Conservation (phyloP, 148 eudicot species). For the Arctostaphylos glauca region DNA sequence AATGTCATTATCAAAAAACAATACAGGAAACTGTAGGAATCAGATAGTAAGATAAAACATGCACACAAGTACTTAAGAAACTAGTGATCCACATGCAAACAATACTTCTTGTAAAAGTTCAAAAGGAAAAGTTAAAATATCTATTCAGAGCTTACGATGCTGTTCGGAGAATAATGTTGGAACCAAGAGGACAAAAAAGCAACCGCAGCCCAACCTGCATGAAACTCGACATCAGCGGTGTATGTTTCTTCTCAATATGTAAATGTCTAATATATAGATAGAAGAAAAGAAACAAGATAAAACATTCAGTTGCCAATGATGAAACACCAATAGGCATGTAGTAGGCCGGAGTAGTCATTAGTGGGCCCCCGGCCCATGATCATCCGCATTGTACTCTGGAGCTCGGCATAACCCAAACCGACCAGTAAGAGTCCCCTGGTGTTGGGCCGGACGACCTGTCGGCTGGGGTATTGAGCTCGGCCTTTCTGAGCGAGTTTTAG, state of each 20-base stretch:
- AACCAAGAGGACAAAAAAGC: slow-evolving; percentile 72
- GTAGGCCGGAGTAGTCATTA: no score
- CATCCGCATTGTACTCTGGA: no score
- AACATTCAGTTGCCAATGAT: not conserved
- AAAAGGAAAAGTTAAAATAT: not conserved
- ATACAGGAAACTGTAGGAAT: not conserved
- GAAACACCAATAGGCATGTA: not conserved
- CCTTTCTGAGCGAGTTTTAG: no score
- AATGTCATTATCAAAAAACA: not conserved
- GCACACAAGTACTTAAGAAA: not conserved
- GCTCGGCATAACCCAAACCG: no score
- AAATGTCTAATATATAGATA: not conserved
- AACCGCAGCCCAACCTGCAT: slow-evolving; percentile 78
- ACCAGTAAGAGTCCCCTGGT: no score
- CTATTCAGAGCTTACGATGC: slow-evolving; percentile 55
- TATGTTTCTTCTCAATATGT: not conserved
- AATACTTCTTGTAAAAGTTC: not conserved
- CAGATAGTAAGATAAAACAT: not conserved
- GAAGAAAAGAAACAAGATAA: not conserved
- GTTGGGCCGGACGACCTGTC: no score
- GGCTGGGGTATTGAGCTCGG: no score
- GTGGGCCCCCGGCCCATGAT: no score
- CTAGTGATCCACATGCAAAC: not conserved
- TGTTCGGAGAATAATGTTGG: slow-evolving; percentile 75
- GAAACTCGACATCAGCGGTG: not conserved